phyloP scores from a whole-genome alignment of 805 yeast genomes.

The Wickerhamomyces chambardii region DNA sequence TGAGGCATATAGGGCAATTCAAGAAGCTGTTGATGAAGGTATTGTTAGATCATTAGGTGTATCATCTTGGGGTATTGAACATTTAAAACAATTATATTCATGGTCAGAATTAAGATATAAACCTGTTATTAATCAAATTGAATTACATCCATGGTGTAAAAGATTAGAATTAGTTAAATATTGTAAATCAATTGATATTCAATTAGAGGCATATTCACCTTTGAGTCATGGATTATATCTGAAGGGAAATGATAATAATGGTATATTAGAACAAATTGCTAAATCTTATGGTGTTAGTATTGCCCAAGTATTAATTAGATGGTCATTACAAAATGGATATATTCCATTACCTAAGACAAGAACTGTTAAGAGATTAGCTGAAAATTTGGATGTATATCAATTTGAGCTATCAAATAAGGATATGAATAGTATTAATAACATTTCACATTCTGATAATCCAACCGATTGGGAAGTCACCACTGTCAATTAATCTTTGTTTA shows the following conservation, averaged over 20 bases:
- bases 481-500: not conserved
- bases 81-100: constrained; percentile 45
- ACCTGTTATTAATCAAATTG: constrained; percentile 75
- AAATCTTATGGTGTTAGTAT: constrained; percentile 37
- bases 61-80: constrained; percentile 56
- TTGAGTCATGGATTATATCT: constrained; percentile 52
- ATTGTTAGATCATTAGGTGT: constrained; percentile 61
- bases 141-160: constrained; percentile 77
- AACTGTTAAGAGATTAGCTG: constrained; percentile 37
- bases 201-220: constrained; percentile 74
- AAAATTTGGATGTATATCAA: constrained; percentile 44
- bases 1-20: constrained; percentile 65
- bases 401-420: constrained; percentile 35
- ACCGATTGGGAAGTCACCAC: constrained; percentile 30
- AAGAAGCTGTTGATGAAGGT: constrained; percentile 55
- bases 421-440: constrained; percentile 32
- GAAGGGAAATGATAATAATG: too few species aligned
- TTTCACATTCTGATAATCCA: constrained; percentile 57
- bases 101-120: constrained; percentile 43
- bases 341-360: constrained; percentile 63
- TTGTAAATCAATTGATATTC: constrained; percentile 43
- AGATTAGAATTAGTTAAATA: constrained; percentile 51
- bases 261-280: constrained; percentile 39
- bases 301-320: constrained; percentile 58
- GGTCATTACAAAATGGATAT: constrained; percentile 66